phyloP scores from a whole-genome alignment of 1,139 yeast species.

The Yarrowia galli region DNA sequence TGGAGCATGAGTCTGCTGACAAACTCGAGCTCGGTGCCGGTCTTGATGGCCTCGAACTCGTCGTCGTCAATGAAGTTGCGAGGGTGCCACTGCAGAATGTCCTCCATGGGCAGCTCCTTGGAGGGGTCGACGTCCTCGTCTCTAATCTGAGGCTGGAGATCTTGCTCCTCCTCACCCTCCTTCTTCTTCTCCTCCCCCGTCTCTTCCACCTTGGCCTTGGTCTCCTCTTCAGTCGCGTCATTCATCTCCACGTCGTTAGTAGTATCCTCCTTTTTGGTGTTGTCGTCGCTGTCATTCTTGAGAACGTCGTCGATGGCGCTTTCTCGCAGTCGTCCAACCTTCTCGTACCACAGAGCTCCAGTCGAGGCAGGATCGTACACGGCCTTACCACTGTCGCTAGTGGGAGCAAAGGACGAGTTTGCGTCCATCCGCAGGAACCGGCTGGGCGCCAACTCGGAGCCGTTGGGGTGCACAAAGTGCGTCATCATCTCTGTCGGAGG shows the following conservation, averaged over 20 bases:
- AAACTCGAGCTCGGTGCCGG: slow-evolving; percentile 60
- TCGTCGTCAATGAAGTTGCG: slow-evolving; percentile 60
- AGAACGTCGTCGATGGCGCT: slow-evolving; percentile 43
- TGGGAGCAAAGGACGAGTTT: slow-evolving; percentile 79
- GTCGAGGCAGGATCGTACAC: slow-evolving; percentile 70
- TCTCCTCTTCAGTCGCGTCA: slow-evolving; percentile 9
- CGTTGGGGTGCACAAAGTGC: slow-evolving; percentile 82
- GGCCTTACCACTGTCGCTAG: slow-evolving; percentile 71
- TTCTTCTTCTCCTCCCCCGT: slow-evolving; percentile 41
- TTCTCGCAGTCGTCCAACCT: slow-evolving; percentile 63
- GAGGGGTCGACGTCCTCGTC: slow-evolving; percentile 42
- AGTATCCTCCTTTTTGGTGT: slow-evolving; percentile 41
- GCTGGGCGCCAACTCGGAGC: slow-evolving; percentile 82
- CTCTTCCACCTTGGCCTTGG: slow-evolving; percentile 40
- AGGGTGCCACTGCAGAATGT: slow-evolving; percentile 63
- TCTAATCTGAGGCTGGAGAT: background rate
- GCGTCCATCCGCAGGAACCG: slow-evolving; percentile 78
- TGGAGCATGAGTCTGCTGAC: slow-evolving; percentile 65
- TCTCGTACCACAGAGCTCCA: slow-evolving; percentile 79
- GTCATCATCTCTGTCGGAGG: slow-evolving; percentile 73
- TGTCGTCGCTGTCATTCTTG: slow-evolving; percentile 39
- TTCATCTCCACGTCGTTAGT: slow-evolving; percentile 40
- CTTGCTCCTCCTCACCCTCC: background rate
- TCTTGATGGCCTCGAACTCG: slow-evolving; percentile 56
- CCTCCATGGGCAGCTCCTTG: slow-evolving; percentile 54